phyloP scores from a whole-genome alignment of 805 yeast species.

The Tetrapisispora phaffii region DNA sequence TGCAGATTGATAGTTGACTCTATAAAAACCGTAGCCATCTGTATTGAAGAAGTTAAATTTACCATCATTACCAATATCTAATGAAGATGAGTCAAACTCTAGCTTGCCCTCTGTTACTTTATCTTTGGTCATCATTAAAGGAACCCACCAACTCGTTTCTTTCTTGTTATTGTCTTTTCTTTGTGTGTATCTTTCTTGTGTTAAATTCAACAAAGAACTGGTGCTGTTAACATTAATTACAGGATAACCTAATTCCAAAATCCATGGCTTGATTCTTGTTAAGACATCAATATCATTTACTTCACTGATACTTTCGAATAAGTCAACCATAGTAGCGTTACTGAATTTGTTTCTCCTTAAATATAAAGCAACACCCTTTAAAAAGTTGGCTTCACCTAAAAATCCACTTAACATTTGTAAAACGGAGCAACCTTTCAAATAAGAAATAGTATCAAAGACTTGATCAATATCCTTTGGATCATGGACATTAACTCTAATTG shows the following conservation, averaged over 20 bases:
- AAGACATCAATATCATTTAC: conserved; percentile 49
- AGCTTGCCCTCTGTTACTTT: not conserved
- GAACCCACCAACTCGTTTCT: conserved; percentile 43
- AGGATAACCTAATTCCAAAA: conserved; percentile 65
- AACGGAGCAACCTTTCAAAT: conserved; percentile 70
- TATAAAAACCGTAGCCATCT: conserved; percentile 42
- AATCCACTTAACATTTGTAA: conserved; percentile 67
- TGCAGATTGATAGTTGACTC: conserved; percentile 42
- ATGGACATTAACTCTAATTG: conserved; percentile 72
- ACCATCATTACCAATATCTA: conserved; percentile 2
- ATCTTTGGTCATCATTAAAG: conserved; percentile 29
- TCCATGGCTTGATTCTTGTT: conserved; percentile 44
- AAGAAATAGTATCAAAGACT: conserved; percentile 73
- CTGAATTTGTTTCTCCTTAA: conserved; percentile 52
- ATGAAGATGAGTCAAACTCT: not conserved
- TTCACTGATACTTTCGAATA: conserved; percentile 52
- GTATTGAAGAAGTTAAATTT: conserved; percentile 37
- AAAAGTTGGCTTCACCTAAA: conserved; percentile 58
- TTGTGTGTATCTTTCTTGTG: conserved; percentile 8
- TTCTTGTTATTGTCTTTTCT: not conserved
- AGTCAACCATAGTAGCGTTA: conserved; percentile 65
- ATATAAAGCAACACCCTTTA: conserved; percentile 64
- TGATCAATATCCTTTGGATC: conserved; percentile 74
- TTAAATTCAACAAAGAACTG: not conserved
- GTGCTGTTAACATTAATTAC: conserved; percentile 42